These are phyloP conservation scores for Tuctoria greenei DNA, from an alignment of 176 grass and related monocot genomes.

Conservation along the genomic window DNA sequence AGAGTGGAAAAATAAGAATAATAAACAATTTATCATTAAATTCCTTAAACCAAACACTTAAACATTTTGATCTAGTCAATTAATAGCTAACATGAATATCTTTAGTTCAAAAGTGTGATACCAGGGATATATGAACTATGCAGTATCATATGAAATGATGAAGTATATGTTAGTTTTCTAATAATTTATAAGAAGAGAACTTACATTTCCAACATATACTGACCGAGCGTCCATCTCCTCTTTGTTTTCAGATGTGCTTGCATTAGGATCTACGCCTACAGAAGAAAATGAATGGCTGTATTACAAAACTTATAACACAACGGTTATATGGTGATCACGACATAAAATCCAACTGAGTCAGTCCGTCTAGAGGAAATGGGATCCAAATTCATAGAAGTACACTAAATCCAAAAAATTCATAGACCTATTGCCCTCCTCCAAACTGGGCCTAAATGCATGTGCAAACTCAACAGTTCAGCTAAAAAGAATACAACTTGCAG, in stretches of 20 bases:
- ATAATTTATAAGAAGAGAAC: slow-evolving; percentile 20
- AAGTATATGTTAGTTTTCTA: not conserved
- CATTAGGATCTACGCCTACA: slow-evolving; percentile 52
- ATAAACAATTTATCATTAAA: not conserved
- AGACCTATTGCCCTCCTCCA: not conserved
- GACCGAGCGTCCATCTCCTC: slow-evolving; percentile 73
- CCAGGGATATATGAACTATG: not conserved
- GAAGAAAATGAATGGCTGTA: not conserved
- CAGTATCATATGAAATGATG: not conserved
- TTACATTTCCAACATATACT: slow-evolving; percentile 70
- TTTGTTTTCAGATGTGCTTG: slow-evolving; percentile 58
- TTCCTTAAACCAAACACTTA: not conserved
- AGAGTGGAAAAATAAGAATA: no score
- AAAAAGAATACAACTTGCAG: slow-evolving; percentile 2
- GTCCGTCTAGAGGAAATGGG: not conserved
- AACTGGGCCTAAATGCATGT: not conserved
- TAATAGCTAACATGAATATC: not conserved
- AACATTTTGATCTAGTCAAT: slow-evolving; percentile 5
- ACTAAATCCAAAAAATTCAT: not conserved
- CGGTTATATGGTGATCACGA: not conserved
- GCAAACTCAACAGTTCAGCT: not conserved
- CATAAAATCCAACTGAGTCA: not conserved
- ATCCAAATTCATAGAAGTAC: not conserved
- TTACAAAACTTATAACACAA: not conserved
- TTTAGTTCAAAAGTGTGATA: not conserved